A percentile compares a stretch with the other conserved stretches of the same genome.
Conservation (phyloP, 805 yeast species). For the Kodamaea jinghongensis region DNA sequence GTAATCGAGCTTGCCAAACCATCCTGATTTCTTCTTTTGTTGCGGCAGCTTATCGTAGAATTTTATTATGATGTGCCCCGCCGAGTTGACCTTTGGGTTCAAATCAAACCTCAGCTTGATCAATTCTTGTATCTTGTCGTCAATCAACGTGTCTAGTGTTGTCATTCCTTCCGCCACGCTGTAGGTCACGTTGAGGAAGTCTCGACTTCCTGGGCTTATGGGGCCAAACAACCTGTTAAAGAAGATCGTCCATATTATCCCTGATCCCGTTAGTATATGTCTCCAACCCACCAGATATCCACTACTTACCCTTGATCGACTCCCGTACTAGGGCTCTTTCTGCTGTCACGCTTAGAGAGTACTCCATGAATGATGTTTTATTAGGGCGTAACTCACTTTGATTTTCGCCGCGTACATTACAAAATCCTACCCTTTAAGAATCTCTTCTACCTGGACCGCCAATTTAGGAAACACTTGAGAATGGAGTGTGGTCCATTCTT, state of each 20-base stretch:
- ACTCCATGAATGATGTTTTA: constrained; percentile 36
- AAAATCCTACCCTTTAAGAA: constrained; percentile 16
- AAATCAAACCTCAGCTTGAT: constrained; percentile 26
- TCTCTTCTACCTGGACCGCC: constrained; percentile 33
- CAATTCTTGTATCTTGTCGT: constrained; percentile 32
- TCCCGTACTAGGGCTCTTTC: constrained; percentile 56
- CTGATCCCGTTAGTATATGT: constrained; percentile 23
- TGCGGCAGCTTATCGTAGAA: constrained; percentile 40
- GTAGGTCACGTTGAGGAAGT: constrained; percentile 58
- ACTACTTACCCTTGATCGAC: constrained; percentile 44
- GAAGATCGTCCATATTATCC: constrained; percentile 63
- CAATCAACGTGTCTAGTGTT: constrained; percentile 47
- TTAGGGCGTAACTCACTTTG: constrained; percentile 1
- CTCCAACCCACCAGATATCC: background rate
- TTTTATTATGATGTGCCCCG: constrained; percentile 35
- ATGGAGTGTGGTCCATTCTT: constrained; percentile 44
- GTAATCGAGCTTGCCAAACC: constrained; percentile 46
- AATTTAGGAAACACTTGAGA: constrained; percentile 42
- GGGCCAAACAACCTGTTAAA: constrained; percentile 70
- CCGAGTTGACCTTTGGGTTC: constrained; percentile 17
- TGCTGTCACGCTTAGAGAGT: constrained; percentile 44
- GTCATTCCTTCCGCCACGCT: constrained; percentile 48
- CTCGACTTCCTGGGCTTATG: constrained; percentile 52
- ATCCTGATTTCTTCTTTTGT: constrained; percentile 45
- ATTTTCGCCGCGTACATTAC: background rate